Evolutionary conservation across 2,329 filamentous ascomycete species (phyloP), one percentile per base, ranked within the genome.

Genomic region (Shiraia sp.): DNA sequence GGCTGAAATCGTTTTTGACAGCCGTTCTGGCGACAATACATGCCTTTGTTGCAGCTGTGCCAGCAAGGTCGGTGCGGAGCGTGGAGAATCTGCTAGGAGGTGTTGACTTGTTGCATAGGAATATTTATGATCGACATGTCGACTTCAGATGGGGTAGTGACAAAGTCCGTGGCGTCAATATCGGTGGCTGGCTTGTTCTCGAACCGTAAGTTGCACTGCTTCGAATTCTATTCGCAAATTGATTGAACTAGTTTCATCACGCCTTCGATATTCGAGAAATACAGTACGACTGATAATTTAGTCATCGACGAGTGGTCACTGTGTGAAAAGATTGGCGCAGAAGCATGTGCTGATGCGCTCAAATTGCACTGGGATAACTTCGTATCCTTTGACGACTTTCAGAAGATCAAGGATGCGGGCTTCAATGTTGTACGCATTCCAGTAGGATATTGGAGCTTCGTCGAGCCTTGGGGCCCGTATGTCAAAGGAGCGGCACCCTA

Each of bases 391-490:
- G 51, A 58, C 7, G 79, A 82, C 54, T 79, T 83, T 53, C 61
- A 77, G 57, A 78, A 75, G 53, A 82, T 83, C 51, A 74, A 74
- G 12, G 64, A 72, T 15, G 73, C 78, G 0, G 80, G 80, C 6
- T 78, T 83, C 64, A 82, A 83, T 60, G 63, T 77, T n/a, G 76
- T 83, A 3, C 72, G 80, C 10, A 79, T 83, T 25, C 79, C 80
- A 1, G 70, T 82, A 36, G 79, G 79, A 8, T 83, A 78, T 59
- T 83, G 80, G 80, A 77, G 79, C n/a, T 80, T 75, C 42, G 23
- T 17, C 9, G 24, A 27, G 6, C 27, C 10, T 9, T 41, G 38
- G 38, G 38, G 38, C 6, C 38, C 38, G 4, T 41, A 36, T 22
- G 71, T 22, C 72, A 78, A 4, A 83, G 78, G 78, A 8, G 74